Base-by-base conservation (phyloP, 257 asterid genomes). In the Nemophila menziesii region DNA sequence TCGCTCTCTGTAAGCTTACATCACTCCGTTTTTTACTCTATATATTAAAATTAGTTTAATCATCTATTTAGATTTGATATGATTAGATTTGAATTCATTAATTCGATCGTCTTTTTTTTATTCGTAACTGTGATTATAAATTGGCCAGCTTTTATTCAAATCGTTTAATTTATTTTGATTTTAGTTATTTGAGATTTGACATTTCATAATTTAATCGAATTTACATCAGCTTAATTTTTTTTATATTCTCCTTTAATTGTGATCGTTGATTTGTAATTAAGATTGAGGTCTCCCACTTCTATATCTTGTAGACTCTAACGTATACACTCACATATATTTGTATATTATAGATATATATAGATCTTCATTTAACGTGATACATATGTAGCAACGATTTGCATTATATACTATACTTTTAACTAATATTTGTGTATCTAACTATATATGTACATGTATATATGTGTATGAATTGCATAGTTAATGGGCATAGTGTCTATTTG, bases 1-100 rank as follows among this genome's bases (percentile, higher is more conserved):
- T 73, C 87, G 0, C 33, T 80, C 44, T 66, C 85, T 19, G 98
- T 89, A 34, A 78, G 92, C 55, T 29, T 1, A 1, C 36, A 7
- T 5, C 3, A 29, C 36, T 13, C 8, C 36, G 10, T 15, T n/a
- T n/a, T n/a, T n/a, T n/a, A n/a, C n/a, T n/a, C n/a, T n/a, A n/a
- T n/a, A n/a, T n/a, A n/a, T n/a, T 20, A 16, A 20, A 8, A 24
- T 19, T 20, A 41, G n/a, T 46, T 17, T 16, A 17, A 26, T 20
- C 24, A 17, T 43, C 16, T 15, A 15, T 38, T 4, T 43, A 42
- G 0, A 10, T 16, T 1, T 1, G 12, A 2, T 7, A 51, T 23
- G 27, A 20, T 29, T n/a, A 4, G 1, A 1, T 14, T 18, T 39
- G 33, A 4, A 5, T 13, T 22, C 11, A 3, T 43, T 51, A 29